These are phyloP conservation scores for Sporothrix phasma DNA, from an alignment of 2,329 filamentous ascomycete species.

Conservation along the genomic window DNA sequence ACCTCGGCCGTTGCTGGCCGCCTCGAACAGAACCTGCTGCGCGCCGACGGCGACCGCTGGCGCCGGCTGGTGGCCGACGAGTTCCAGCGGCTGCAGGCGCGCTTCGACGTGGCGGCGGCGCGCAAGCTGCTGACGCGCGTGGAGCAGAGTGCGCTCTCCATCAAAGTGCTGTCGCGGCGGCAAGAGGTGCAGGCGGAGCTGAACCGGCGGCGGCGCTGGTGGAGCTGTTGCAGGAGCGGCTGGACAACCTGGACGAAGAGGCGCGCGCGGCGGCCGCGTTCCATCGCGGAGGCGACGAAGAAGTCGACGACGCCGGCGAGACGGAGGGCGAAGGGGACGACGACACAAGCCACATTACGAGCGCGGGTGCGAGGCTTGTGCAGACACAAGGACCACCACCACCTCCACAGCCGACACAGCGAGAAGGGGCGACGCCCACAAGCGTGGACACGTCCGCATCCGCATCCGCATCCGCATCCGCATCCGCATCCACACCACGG, in stretches of 20 bases:
- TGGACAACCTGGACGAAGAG: slow-evolving; percentile 59
- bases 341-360: slow-evolving; percentile 42
- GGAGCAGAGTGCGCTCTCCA: slow-evolving; percentile 54
- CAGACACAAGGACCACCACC: not conserved
- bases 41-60: slow-evolving; percentile 50
- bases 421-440: not conserved
- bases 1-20: slow-evolving; percentile 56
- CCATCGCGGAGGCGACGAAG: slow-evolving; percentile 27
- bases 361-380: slow-evolving; percentile 31
- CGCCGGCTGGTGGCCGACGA: slow-evolving; percentile 48
- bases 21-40: slow-evolving; percentile 55
- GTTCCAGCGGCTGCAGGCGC: slow-evolving; percentile 53
- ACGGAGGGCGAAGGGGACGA: slow-evolving; percentile 32
- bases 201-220: slow-evolving; percentile 55
- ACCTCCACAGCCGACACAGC: not conserved
- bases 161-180: slow-evolving; percentile 49
- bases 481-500: not conserved
- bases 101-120: slow-evolving; percentile 62
- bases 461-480: not conserved
- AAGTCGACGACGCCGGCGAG: slow-evolving; percentile 19
- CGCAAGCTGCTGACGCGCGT: slow-evolving; percentile 57
- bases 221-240: slow-evolving; percentile 53
- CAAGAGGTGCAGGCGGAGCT: slow-evolving; percentile 55
- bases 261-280: slow-evolving; percentile 24
- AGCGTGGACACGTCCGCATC: not conserved